Evolutionary conservation across 306 rosid species (phyloP).

Genomic region (Begonia peltatifolia): DNA sequence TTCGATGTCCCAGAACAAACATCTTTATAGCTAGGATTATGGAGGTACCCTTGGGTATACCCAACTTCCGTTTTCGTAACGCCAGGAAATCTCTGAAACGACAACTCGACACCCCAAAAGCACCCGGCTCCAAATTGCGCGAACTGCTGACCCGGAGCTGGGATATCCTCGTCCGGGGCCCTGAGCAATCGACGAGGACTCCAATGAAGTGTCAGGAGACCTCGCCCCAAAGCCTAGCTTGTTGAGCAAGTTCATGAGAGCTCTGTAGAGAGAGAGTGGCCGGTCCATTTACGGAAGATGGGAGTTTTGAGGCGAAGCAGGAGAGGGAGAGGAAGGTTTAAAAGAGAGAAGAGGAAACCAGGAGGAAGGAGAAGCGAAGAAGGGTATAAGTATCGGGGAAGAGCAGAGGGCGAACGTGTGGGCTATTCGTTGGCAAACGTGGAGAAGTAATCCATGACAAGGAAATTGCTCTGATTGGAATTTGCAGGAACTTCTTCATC

Average conservation of each 20-base stretch:
- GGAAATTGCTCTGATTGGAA: no score
- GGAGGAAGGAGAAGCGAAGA: constrained; percentile 20
- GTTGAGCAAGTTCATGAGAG: constrained; percentile 70
- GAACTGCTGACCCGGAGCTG: constrained; percentile 70
- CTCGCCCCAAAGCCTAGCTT: constrained; percentile 63
- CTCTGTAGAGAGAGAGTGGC: constrained; percentile 9
- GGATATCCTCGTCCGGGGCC: constrained; percentile 73
- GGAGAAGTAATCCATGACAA: no score
- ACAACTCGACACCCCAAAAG: constrained; percentile 94
- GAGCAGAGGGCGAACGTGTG: no score
- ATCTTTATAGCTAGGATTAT: constrained; percentile 71
- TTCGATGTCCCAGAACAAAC: constrained; percentile 54
- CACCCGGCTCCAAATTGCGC: constrained; percentile 95
- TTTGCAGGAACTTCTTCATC: no score
- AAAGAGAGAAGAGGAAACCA: constrained; percentile 32
- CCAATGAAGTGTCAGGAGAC: constrained; percentile 10
- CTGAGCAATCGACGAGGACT: constrained; percentile 50
- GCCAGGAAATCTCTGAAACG: constrained; percentile 74
- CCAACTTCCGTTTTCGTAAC: constrained; percentile 86
- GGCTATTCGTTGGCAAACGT: no score
- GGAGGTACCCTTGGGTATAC: constrained; percentile 59
- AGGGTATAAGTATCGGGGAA: constrained; percentile 30
- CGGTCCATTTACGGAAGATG: constrained; percentile 23
- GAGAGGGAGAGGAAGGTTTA: constrained; percentile 11
- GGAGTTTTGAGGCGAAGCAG: constrained; percentile 8